Conservation (phyloP, 805 yeast genomes). For the Cyberlindnera veronae region DNA sequence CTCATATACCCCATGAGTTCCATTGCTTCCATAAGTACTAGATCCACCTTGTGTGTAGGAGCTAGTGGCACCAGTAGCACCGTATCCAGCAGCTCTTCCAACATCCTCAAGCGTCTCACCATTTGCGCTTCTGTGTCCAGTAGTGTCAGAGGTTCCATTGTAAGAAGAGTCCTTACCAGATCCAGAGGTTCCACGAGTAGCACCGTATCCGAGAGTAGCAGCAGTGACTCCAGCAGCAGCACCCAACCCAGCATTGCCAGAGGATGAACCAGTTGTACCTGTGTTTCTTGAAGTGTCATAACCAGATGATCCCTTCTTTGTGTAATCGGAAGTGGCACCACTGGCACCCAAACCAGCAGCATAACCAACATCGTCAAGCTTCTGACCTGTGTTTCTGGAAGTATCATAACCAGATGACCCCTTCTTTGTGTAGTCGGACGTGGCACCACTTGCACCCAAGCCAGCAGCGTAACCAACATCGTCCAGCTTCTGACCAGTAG, state of each 20-base stretch:
- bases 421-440: conserved; percentile 4
- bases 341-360: conserved; percentile 12
- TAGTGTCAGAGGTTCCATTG: too few species aligned
- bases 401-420: not conserved
- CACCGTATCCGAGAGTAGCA: not conserved
- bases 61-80: conserved; percentile 15
- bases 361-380: conserved; percentile 10
- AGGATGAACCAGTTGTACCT: not conserved
- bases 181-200: not conserved
- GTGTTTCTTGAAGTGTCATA: not conserved
- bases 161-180: too few species aligned
- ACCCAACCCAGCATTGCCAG: conserved; percentile 1
- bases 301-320: not conserved
- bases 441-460: conserved; percentile 16
- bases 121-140: too few species aligned
- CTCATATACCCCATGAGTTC: not conserved
- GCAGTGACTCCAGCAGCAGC: conserved; percentile 2
- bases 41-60: conserved; percentile 1
- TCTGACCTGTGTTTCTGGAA: conserved; percentile 3
- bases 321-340: conserved; percentile 6
- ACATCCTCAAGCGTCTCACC: conserved; percentile 11
- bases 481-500: conserved; percentile 2
- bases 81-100: conserved; percentile 11
- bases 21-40: not conserved
- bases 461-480: conserved; percentile 14